Conservation (phyloP, 192 early-diverging fungal genomes). For the Coemansia sp. region DNA sequence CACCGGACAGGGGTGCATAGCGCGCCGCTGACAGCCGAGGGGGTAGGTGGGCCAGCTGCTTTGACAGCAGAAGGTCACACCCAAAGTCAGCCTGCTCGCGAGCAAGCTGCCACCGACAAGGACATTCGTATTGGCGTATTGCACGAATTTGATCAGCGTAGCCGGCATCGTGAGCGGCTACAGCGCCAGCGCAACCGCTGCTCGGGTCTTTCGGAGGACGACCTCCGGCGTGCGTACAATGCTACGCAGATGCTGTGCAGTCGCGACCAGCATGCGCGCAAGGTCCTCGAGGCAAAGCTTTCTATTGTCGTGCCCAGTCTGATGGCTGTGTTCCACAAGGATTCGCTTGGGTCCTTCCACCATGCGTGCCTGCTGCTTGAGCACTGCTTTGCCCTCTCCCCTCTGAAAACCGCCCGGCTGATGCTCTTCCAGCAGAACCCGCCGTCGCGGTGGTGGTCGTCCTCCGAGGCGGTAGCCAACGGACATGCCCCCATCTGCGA, state of each 20-base stretch:
- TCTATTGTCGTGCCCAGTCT: slow-evolving; percentile 43
- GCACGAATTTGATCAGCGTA: slow-evolving; percentile 41
- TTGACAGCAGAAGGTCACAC: neutral
- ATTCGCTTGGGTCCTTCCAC: slow-evolving; percentile 54
- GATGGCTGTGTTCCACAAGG: slow-evolving; percentile 53
- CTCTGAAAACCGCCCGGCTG: slow-evolving; percentile 40
- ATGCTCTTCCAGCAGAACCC: slow-evolving; percentile 52
- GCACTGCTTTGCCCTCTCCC: slow-evolving; percentile 46
- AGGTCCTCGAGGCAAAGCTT: slow-evolving; percentile 49
- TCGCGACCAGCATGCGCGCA: slow-evolving; percentile 35
- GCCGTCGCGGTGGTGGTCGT: slow-evolving; percentile 46
- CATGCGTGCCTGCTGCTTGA: slow-evolving; percentile 52
- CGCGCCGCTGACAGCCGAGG: slow-evolving; percentile 1
- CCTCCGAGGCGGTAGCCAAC: slow-evolving; percentile 40
- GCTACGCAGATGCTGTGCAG: slow-evolving; percentile 47
- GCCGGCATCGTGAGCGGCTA: slow-evolving; percentile 38
- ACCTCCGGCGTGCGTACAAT: slow-evolving; percentile 49
- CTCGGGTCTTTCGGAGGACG: slow-evolving; percentile 33
- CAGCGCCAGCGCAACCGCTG: slow-evolving; percentile 42
- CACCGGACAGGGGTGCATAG: neutral
- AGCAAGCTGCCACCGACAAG: slow-evolving; percentile 4
- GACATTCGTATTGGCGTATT: slow-evolving; percentile 18
- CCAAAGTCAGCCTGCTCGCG: neutral
- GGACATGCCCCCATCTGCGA: slow-evolving; percentile 54
- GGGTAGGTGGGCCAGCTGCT: neutral